These are phyloP conservation scores for Rhodofomes roseus DNA, from an alignment of 1,284 basidiomycete genomes.

Conservation along the genomic window DNA sequence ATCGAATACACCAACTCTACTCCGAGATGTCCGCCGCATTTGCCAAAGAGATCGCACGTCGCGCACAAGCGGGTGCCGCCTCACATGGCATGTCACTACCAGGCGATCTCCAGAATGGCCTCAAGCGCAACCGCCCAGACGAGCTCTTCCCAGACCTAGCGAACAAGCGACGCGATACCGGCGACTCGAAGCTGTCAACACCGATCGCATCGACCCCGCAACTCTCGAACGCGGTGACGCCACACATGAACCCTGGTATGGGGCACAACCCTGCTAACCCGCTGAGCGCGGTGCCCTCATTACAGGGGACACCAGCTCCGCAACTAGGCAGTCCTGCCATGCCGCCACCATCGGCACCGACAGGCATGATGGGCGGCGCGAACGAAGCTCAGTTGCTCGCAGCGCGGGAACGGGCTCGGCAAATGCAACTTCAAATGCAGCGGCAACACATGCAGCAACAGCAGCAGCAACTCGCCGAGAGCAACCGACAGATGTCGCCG, in stretches of 20 bases:
- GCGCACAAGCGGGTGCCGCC: constrained; percentile 29
- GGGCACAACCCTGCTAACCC: constrained; percentile 3
- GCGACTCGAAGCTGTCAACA: constrained; percentile 45
- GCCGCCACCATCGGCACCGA: constrained; percentile 25
- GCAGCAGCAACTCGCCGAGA: constrained; percentile 23
- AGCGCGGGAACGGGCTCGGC: constrained; percentile 39
- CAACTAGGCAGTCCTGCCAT: constrained; percentile 21
- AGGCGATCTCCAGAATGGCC: constrained; percentile 22
- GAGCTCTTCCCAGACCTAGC: constrained; percentile 33
- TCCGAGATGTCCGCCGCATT: constrained; percentile 56
- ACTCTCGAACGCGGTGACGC: constrained; percentile 15
- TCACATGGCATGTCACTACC: neutral
- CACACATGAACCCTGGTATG: constrained; percentile 11
- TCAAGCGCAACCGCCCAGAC: constrained; percentile 64
- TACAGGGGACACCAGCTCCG: constrained; percentile 10
- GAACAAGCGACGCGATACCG: constrained; percentile 69
- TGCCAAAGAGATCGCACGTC: constrained; percentile 57
- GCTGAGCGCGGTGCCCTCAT: neutral
- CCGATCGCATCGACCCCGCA: constrained; percentile 21
- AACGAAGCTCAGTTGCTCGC: constrained; percentile 32
- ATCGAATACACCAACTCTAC: constrained; percentile 62
- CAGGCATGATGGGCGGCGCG: constrained; percentile 14
- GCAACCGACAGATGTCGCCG: constrained; percentile 42
- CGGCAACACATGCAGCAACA: constrained; percentile 33
- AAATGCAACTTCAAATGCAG: constrained; percentile 36